Conservation (phyloP, 768 basidiomycete species). For the Mycena leptocephala region DNA sequence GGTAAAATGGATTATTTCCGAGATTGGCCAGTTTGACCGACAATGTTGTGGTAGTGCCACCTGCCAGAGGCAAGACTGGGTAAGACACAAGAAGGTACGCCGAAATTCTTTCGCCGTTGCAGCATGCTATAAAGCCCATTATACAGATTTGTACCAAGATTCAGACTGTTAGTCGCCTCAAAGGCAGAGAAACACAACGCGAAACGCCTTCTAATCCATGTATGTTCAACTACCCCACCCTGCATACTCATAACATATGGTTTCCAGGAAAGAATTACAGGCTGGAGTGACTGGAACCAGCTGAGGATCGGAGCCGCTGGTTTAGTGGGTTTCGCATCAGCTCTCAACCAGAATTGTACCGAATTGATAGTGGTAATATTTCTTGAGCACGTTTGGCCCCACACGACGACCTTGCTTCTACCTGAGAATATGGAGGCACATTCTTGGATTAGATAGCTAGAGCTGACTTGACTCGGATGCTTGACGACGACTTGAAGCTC, state of each 20-base stretch:
- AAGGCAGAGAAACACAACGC: background rate
- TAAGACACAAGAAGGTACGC: conserved; percentile 17
- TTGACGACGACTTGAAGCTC: too few species aligned
- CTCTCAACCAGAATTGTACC: background rate
- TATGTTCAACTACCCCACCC: background rate
- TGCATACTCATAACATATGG: background rate
- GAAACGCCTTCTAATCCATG: background rate
- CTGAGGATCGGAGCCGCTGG: background rate
- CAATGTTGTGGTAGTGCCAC: background rate
- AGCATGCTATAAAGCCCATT: background rate
- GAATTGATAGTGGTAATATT: conserved; percentile 1
- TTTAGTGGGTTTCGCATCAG: background rate
- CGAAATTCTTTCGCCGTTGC: background rate
- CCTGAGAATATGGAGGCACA: too few species aligned
- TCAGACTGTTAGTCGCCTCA: background rate
- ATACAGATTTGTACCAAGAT: background rate
- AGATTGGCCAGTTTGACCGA: background rate
- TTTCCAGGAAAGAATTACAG: background rate
- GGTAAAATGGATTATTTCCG: background rate
- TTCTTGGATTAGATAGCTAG: too few species aligned
- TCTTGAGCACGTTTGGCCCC: background rate
- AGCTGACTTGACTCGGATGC: too few species aligned
- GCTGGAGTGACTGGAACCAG: background rate
- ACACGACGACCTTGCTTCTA: background rate
- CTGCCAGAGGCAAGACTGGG: conserved; percentile 18